phyloP scores from a whole-genome alignment of 2,329 filamentous ascomycete species.

The Hypoxylon sp. region DNA sequence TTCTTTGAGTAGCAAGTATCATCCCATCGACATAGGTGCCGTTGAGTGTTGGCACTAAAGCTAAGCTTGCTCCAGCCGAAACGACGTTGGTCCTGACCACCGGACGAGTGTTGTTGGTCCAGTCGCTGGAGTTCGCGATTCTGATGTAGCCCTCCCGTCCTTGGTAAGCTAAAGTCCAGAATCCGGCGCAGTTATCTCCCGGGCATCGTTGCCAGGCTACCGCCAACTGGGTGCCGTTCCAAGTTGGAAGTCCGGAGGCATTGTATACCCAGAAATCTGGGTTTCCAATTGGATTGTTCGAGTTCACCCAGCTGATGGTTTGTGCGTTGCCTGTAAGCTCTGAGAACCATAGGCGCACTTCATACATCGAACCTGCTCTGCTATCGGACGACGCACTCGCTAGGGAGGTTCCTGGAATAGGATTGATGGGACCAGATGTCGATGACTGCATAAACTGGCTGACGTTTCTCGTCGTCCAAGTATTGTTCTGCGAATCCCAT shows the following conservation, averaged over 20 bases:
- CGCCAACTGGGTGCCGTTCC: conserved; percentile 39
- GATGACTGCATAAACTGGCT: conserved; percentile 37
- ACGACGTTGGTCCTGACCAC: conserved; percentile 29
- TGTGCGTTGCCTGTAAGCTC: conserved; percentile 9
- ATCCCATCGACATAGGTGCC: conserved; percentile 32
- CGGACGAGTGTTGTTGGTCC: conserved; percentile 29
- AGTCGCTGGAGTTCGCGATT: conserved; percentile 40
- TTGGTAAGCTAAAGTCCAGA: conserved; percentile 43
- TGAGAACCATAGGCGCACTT: conserved; percentile 41
- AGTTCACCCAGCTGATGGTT: conserved; percentile 30
- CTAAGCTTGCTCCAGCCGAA: conserved; percentile 36
- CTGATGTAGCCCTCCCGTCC: conserved; percentile 39
- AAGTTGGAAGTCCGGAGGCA: conserved; percentile 22
- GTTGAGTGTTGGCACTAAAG: conserved; percentile 37
- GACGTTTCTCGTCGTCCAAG: conserved; percentile 46
- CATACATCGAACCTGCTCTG: conserved; percentile 20
- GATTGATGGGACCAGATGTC: conserved; percentile 35
- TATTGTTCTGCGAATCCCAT: conserved; percentile 49
- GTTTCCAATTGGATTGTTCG: conserved; percentile 18
- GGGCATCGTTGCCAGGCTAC: conserved; percentile 43
- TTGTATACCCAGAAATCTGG: conserved; percentile 42
- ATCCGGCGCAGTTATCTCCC: conserved; percentile 28
- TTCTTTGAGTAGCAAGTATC: conserved; percentile 35
- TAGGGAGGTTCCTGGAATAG: conserved; percentile 36
- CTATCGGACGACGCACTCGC: conserved; percentile 35